phyloP scores from a whole-genome alignment of 2,329 filamentous ascomycete genomes.

The Stachybotrys chlorohalonatus region DNA sequence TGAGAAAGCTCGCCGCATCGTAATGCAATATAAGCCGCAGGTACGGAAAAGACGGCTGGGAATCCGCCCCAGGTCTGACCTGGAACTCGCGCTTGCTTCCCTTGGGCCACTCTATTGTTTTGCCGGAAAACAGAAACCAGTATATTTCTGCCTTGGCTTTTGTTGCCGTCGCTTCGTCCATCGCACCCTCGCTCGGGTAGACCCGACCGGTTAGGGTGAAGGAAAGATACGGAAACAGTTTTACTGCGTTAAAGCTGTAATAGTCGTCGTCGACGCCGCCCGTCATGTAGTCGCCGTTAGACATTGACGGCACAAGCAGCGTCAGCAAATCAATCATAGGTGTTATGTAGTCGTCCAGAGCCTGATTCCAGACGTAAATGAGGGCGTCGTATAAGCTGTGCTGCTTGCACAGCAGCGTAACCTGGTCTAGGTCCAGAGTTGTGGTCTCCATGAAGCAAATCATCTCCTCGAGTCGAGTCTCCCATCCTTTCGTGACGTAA shows the following conservation, averaged over 20 bases:
- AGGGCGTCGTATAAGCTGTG: conserved; percentile 90
- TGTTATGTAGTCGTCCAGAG: conserved; percentile 80
- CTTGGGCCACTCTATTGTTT: conserved; percentile 65
- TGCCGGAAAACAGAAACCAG: conserved; percentile 86
- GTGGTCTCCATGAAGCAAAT: conserved; percentile 86
- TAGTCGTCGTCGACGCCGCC: conserved; percentile 51
- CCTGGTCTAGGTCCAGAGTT: conserved; percentile 89
- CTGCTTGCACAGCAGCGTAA: conserved; percentile 83
- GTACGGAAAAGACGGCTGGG: conserved; percentile 75
- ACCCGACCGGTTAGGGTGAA: conserved; percentile 81
- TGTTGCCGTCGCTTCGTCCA: conserved; percentile 63
- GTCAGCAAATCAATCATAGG: conserved; percentile 76
- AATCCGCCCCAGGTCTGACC: conserved; percentile 44
- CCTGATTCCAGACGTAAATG: conserved; percentile 94
- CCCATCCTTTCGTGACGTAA: conserved; percentile 67
- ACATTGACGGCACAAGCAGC: conserved; percentile 53
- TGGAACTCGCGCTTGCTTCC: conserved; percentile 50
- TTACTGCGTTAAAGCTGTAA: conserved; percentile 65
- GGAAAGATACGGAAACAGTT: conserved; percentile 90
- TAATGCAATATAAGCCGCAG: conserved; percentile 78
- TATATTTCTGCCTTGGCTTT: conserved; percentile 84
- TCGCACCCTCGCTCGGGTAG: conserved; percentile 76
- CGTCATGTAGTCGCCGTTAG: conserved; percentile 42
- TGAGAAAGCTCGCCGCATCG: conserved; percentile 86
- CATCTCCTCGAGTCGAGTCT: conserved; percentile 79